Percentiles rank a stretch among this genome's conserved stretches.
phyloP scores from a whole-genome alignment of 2,329 filamentous ascomycete genomes.

The Alternaria infectoria region DNA sequence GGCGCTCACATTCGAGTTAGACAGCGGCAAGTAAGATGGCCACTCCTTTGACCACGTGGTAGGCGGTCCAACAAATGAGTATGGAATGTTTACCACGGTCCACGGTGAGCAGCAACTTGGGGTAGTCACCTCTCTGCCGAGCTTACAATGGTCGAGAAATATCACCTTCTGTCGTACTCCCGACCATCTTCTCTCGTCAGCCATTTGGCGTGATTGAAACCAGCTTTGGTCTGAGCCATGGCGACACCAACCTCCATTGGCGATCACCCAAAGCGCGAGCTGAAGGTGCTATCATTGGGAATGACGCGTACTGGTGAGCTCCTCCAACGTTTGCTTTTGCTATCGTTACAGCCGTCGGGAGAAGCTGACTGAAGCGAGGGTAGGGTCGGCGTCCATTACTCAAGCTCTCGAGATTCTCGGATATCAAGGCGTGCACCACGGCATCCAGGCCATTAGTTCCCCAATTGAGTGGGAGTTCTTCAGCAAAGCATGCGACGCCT shows the following conservation, averaged over 20 bases:
- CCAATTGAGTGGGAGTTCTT: conserved; percentile 4
- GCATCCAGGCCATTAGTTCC: conserved; percentile 6
- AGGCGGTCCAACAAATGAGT: not conserved
- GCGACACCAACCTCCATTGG: not conserved
- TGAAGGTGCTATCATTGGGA: conserved; percentile 4
- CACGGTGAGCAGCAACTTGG: not conserved
- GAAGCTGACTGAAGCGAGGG: not conserved
- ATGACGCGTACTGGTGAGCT: conserved; percentile 8
- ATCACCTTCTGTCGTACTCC: not conserved
- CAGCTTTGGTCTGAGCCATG: not conserved
- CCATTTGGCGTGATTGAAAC: not conserved
- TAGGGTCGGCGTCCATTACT: conserved; percentile 8
- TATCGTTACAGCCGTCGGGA: not conserved
- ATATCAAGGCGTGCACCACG: conserved; percentile 8
- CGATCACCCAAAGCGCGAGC: conserved; percentile 2
- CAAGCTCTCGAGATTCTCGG: conserved; percentile 6
- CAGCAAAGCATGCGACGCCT: conserved; percentile 6
- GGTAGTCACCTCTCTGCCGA: not conserved
- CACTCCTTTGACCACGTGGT: conserved; percentile 11
- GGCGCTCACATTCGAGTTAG: not conserved
- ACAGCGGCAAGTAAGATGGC: not conserved
- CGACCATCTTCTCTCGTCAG: not conserved
- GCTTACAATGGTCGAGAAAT: not conserved
- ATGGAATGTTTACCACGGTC: not conserved
- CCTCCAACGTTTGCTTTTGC: not conserved